phyloP scores from a whole-genome alignment of 495 filamentous ascomycete species.

The Trichoderma orchidacearum region DNA sequence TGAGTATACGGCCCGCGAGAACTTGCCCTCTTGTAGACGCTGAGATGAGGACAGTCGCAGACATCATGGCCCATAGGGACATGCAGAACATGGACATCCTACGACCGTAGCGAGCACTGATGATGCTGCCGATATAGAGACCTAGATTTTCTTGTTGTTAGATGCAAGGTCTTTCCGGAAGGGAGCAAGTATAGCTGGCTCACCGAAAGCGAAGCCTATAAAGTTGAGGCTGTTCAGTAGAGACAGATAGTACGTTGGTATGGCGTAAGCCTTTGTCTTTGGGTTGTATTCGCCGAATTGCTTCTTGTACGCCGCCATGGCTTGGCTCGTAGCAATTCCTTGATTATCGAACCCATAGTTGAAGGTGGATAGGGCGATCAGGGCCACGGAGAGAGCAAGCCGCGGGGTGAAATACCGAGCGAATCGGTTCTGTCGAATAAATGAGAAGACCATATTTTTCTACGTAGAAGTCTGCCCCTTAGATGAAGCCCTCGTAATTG shows the following conservation, averaged over 20 bases:
- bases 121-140: constrained; percentile 13
- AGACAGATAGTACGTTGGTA: constrained; percentile 14
- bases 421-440: neutral
- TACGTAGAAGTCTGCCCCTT: neutral
- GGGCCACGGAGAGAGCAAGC: constrained; percentile 1
- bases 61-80: constrained; percentile 19
- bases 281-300: constrained; percentile 18
- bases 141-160: neutral
- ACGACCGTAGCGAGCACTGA: constrained; percentile 18
- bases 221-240: constrained; percentile 20
- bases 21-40: constrained; percentile 16
- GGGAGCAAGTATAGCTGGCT: neutral
- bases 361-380: constrained; percentile 17
- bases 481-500: neutral
- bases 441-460: neutral
- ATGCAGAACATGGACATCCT: constrained; percentile 21
- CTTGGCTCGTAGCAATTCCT: constrained; percentile 18
- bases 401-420: constrained; percentile 4
- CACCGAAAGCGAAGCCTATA: constrained; percentile 17
- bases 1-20: constrained; percentile 17
- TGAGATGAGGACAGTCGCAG: constrained; percentile 18
- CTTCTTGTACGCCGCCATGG: constrained; percentile 16
- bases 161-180: neutral
- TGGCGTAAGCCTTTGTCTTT: constrained; percentile 7
- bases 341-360: constrained; percentile 25